phyloP scores from a whole-genome alignment of 306 rosid species.

The Begonia fuchsioides region DNA sequence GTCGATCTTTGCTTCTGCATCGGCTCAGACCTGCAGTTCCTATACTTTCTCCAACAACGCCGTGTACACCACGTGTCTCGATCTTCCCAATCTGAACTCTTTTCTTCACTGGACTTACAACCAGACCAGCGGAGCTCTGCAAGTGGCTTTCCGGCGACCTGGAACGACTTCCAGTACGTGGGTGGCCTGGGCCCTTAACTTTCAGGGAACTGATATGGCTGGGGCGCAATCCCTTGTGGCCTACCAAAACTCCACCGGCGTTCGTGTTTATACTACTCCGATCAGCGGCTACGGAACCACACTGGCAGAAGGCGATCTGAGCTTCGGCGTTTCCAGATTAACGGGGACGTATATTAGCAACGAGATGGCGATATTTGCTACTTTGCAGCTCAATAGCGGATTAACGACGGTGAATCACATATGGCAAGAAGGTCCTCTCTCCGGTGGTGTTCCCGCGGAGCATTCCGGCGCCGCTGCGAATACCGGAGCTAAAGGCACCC shows the following conservation, averaged over 20 bases:
- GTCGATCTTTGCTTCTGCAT: conserved; percentile 1
- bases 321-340: not conserved
- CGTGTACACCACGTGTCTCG: conserved; percentile 5
- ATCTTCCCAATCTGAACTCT: conserved; percentile 7
- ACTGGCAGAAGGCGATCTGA: not conserved
- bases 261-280: conserved; percentile 1
- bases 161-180: not conserved
- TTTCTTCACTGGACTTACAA: conserved; percentile 14
- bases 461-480: not conserved
- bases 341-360: not conserved
- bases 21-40: conserved; percentile 12
- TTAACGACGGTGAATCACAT: conserved; percentile 4
- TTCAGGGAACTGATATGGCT: not conserved
- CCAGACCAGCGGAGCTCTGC: not conserved
- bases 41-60: conserved; percentile 6
- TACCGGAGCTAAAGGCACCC: not conserved
- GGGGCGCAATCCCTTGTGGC: conserved; percentile 15
- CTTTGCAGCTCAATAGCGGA: not conserved
- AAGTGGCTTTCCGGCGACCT: conserved; percentile 7
- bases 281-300: not conserved
- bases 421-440: conserved; percentile 12
- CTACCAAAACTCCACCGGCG: conserved; percentile 2
- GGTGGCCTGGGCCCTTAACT: conserved; percentile 16
- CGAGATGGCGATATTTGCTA: conserved; percentile 8
- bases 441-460: not conserved